Base-by-base conservation (phyloP, 1,139 yeast species). In the Geotrichum fermentans region DNA sequence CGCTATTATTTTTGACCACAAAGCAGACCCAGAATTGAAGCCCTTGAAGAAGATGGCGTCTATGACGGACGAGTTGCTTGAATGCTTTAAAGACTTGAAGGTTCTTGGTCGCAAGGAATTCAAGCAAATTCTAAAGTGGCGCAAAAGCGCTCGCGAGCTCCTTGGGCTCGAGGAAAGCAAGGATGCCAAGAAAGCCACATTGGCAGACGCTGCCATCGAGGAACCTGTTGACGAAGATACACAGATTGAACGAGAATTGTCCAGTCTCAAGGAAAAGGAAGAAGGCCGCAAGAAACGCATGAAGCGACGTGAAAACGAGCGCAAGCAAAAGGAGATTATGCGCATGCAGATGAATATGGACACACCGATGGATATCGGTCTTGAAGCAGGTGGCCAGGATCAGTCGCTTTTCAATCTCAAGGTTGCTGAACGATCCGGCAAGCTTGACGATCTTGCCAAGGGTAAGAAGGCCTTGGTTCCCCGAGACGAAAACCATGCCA, bases 291-390 rank as follows among this genome's bases (percentile, higher is more conserved):
- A 70, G 45, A 90, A 83, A 67, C 80, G 97, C 62, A 90, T 83
- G 56, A 87, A 83, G 69, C 82, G 96, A 67, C 80, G 76, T 58
- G 78, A 79, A 45, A 90, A 92, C 64, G 97, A 90, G 68, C 60
- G 69, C 56, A 89, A 88, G 63, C 96, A 88, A 65, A 87, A 86
- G 66, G 97, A 90, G 64, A 80, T 92, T 50, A 77, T 78, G 49
- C 79, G 97, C 69, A 83, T 89, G 84, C 97, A 92, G 69, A 84
- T 92, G 94, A 88, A 87, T 65, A 90, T 92, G 97, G 73, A 86
- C 53, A 86, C 96, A 2, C 96, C 95, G 61, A 80, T 79, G 74
- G 95, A 88, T 61, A 82, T 92, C 57, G 97, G 97, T 75, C 74
- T 88, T 43, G 98, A 92, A 65, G 96, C 96, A 17, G 92, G 88